Evolutionary conservation across 352 stramenopile species (phyloP), one percentile per base, ranked within the genome.

Genomic region (Phytophthora melonis): DNA sequence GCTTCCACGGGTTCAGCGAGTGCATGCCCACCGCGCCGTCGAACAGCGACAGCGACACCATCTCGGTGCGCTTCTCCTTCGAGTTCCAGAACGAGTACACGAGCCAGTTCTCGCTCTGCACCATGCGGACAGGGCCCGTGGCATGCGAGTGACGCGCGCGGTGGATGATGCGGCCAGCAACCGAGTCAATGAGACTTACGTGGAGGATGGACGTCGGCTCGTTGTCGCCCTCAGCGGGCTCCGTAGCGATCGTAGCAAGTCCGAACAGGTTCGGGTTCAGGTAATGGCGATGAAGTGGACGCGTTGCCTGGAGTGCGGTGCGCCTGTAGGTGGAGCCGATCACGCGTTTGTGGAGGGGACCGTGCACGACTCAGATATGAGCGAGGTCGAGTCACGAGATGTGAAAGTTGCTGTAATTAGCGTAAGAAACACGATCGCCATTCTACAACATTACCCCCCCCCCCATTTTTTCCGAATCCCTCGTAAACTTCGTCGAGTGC

Each of bases 41-140:
- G 73, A 98, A 98, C 8, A 99, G 84, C 49, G 85, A 86, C n/a
- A 97, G 55, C 54, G 89, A 95, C 53, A 94, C 88, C 52, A 97
- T 50, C 61, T 95, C 89, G 1, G 87, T 95, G 58, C 87, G 88
- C 69, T 94, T 96, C 43, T 93, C 87, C 72, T 95, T 95, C 0
- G 82, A 70, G 79, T 98, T 99, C 87, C 95, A 98, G 83, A 95
- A 99, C 30, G 97, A 91, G 70, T 99, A 99, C 36, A 99, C 89
- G 9, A 99, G 78, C 94, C 93, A 99, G 77, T 99, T 99, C 66
- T 99, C 98, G 58, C 90, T 95, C 77, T 96, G 87, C 60, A 87
- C 80, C 76, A 96, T 93, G 21, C 82, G 82, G 13, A 95, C 81
- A 36, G 83, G 84, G 10, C 79, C 77, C 30, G 79, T 68, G 10